Conservation (phyloP, 768 basidiomycete genomes). For the Asterophora parasitica region DNA sequence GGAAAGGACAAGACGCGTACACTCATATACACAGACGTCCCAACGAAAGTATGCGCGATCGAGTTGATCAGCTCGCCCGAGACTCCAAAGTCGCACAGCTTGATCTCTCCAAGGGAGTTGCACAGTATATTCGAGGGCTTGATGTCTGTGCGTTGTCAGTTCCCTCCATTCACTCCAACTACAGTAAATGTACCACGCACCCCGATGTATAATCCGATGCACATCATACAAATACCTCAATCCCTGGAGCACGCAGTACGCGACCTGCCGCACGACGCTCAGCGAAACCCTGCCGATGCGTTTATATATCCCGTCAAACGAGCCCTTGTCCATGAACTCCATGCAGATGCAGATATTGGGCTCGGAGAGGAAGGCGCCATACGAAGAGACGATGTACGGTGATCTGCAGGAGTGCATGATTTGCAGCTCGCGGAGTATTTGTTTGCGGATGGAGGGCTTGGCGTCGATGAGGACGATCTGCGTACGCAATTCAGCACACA, state of each 20-base stretch:
- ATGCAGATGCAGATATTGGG: conserved; percentile 99
- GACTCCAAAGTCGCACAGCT: conserved; percentile 98
- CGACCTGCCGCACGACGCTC: conserved; percentile 88
- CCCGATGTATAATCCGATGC: conserved; percentile 96
- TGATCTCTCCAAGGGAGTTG: conserved; percentile 93
- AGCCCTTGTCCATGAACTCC: conserved; percentile 94
- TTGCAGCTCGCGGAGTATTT: conserved; percentile 94
- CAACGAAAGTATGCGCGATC: conserved; percentile 97
- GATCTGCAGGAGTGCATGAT: conserved; percentile 98
- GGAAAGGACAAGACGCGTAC: conserved; percentile 44
- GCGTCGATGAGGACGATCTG: conserved; percentile 97
- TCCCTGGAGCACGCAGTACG: conserved; percentile 92
- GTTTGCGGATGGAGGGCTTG: conserved; percentile 92
- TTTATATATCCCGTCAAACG: conserved; percentile 92
- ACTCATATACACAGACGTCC: conserved; percentile 99
- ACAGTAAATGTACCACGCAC: conserved; percentile 40
- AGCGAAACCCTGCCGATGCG: conserved; percentile 88
- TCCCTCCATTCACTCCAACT: neutral
- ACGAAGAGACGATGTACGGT: conserved; percentile 92
- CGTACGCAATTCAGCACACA: too few relatives aligned
- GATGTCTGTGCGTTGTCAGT: conserved; percentile 80
- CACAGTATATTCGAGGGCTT: conserved; percentile 97
- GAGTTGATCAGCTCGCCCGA: conserved; percentile 98
- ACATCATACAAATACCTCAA: conserved; percentile 96
- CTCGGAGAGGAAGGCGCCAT: conserved; percentile 92